These are phyloP conservation scores for Phytophthora syringae DNA, from an alignment of 352 stramenopile genomes.

Conservation along the genomic window DNA sequence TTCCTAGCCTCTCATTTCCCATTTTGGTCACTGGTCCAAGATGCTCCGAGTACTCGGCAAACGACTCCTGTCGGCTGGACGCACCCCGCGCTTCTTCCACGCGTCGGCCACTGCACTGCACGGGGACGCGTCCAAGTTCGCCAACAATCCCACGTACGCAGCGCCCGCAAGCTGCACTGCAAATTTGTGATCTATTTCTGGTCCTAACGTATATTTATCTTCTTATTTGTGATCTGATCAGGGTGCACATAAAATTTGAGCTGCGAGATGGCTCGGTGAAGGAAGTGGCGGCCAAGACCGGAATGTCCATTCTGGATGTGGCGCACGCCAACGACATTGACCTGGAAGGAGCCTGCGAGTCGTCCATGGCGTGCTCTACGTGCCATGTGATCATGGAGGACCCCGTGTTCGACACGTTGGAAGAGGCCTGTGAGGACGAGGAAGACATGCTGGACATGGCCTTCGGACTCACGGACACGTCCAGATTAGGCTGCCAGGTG, in stretches of 20 bases:
- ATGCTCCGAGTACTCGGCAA: slow-evolving; percentile 45
- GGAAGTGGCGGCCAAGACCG: slow-evolving; percentile 72
- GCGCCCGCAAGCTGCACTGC: background rate
- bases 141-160: slow-evolving; percentile 65
- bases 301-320: slow-evolving; percentile 92
- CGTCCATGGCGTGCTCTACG: slow-evolving; percentile 98
- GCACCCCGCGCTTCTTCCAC: slow-evolving; percentile 44
- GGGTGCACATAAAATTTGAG: slow-evolving; percentile 82
- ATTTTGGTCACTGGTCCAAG: slow-evolving; percentile 8
- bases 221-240: slow-evolving; percentile 17
- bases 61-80: slow-evolving; percentile 20
- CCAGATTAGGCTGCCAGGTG: slow-evolving; percentile 92
- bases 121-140: slow-evolving; percentile 65
- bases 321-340: slow-evolving; percentile 95
- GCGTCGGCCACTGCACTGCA: slow-evolving; percentile 54
- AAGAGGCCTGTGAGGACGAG: slow-evolving; percentile 95
- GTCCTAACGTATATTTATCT: too few species aligned
- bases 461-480: slow-evolving; percentile 97
- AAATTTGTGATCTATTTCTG: background rate
- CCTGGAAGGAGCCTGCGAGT: slow-evolving; percentile 93
- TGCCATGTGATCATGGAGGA: slow-evolving; percentile 98
- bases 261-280: slow-evolving; percentile 65
- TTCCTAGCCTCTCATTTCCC: slow-evolving; percentile 5
- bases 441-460: slow-evolving; percentile 99
- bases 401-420: slow-evolving; percentile 92